A percentile compares a stretch with the other conserved stretches of the same genome.
Conservation (phyloP, 2,329 filamentous ascomycete genomes). For the Trichoderma simmonsii region DNA sequence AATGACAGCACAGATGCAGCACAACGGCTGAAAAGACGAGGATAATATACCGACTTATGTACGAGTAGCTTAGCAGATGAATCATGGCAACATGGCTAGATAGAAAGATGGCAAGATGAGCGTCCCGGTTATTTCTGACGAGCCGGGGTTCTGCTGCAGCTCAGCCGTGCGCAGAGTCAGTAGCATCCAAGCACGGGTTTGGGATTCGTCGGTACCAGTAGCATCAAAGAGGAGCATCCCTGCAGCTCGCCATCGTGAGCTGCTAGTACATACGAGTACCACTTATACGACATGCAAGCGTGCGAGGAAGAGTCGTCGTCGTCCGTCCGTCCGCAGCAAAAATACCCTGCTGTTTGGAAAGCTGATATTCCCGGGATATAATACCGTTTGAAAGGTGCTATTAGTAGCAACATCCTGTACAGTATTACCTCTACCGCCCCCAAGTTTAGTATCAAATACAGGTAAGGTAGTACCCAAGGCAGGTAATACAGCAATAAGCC, state of each 20-base stretch:
- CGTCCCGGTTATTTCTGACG: background rate
- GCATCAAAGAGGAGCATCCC: constrained; percentile 3
- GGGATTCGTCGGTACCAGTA: background rate
- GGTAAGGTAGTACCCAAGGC: no score
- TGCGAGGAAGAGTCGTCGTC: background rate
- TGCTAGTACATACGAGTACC: background rate
- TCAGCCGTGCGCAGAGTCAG: constrained; percentile 1
- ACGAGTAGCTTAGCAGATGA: background rate
- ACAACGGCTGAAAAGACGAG: background rate
- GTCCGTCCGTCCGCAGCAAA: background rate
- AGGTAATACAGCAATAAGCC: background rate
- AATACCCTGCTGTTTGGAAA: background rate
- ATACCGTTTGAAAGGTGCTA: background rate
- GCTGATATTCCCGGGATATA: background rate
- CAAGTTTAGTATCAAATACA: background rate
- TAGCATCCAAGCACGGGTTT: background rate
- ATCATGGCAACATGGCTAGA: background rate
- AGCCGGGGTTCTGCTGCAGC: background rate
- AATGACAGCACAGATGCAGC: background rate
- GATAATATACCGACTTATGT: background rate
- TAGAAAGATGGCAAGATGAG: background rate
- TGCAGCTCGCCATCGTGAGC: background rate
- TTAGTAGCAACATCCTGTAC: background rate
- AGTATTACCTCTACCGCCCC: background rate
- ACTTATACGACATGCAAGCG: background rate